phyloP scores from a whole-genome alignment of 768 basidiomycete genomes.

The Boletus subcaerulescens region DNA sequence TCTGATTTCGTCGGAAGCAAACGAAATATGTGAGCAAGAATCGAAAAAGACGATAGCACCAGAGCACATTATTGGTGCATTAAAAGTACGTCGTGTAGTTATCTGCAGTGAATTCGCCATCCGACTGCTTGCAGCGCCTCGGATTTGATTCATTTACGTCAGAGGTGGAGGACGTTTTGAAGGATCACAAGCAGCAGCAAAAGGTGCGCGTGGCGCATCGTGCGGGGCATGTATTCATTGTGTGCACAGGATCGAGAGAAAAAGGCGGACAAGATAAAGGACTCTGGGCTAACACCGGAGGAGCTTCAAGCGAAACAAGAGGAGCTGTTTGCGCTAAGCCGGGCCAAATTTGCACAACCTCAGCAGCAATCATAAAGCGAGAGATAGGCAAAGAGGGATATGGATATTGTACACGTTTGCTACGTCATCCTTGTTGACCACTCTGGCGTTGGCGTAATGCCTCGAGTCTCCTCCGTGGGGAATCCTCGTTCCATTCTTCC shows the following conservation, averaged over 20 bases:
- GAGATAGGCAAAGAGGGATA: slow-evolving; percentile 3
- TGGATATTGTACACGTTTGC: slow-evolving; percentile 23
- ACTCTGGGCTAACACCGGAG: slow-evolving; percentile 87
- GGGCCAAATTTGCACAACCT: slow-evolving; percentile 70
- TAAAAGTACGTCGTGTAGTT: slow-evolving; percentile 58
- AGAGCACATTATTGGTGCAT: slow-evolving; percentile 90
- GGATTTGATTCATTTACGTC: slow-evolving; percentile 90
- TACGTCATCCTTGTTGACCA: slow-evolving; percentile 34
- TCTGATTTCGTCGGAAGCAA: slow-evolving; percentile 94
- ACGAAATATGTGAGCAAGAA: slow-evolving; percentile 96
- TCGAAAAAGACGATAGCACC: slow-evolving; percentile 99
- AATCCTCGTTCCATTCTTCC: slow-evolving; percentile 71
- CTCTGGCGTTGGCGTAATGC: slow-evolving; percentile 43
- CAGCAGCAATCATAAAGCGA: slow-evolving; percentile 37
- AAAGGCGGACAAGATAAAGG: slow-evolving; percentile 87
- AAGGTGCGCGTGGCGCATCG: slow-evolving; percentile 54
- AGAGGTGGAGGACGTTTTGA: slow-evolving; percentile 89
- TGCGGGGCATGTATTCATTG: slow-evolving; percentile 2
- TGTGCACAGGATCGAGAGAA: slow-evolving; percentile 74
- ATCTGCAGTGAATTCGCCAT: background rate
- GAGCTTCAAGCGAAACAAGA: slow-evolving; percentile 88
- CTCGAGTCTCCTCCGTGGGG: slow-evolving; percentile 55
- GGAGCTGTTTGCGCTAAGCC: slow-evolving; percentile 87
- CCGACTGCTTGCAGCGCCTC: slow-evolving; percentile 56
- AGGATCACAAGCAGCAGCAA: slow-evolving; percentile 94